These are phyloP conservation scores for Naematelia encephala DNA, from an alignment of 768 basidiomycete species.

Conservation along the genomic window DNA sequence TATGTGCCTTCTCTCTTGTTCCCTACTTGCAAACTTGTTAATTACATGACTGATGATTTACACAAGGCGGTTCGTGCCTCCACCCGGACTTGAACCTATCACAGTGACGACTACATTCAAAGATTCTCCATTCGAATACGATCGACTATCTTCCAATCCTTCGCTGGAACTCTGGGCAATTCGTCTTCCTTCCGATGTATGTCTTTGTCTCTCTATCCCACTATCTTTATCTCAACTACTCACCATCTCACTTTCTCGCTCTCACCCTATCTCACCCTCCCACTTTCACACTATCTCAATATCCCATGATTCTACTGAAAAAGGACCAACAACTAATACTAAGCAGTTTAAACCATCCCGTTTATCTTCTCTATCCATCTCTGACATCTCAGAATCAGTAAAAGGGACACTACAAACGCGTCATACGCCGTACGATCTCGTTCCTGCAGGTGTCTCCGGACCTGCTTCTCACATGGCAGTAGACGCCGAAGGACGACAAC, in stretches of 20 bases:
- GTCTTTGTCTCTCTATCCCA: neutral
- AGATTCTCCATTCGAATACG: constrained; percentile 42
- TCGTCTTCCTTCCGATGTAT: constrained; percentile 39
- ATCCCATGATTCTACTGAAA: too few relatives aligned
- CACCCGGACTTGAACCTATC: constrained; percentile 28
- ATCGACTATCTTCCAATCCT: constrained; percentile 28
- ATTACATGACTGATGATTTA: constrained; percentile 12
- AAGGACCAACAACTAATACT: neutral
- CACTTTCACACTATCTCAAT: too few relatives aligned
- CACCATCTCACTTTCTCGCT: too few relatives aligned
- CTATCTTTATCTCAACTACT: neutral
- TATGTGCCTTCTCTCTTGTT: neutral
- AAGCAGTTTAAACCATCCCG: constrained; percentile 44
- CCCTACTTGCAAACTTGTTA: neutral
- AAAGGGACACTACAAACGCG: constrained; percentile 31
- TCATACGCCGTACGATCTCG: constrained; percentile 24
- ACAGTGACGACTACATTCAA: constrained; percentile 18
- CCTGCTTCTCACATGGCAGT: constrained; percentile 9
- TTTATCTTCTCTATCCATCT: constrained; percentile 24
- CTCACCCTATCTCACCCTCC: too few relatives aligned
- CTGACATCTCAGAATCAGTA: neutral
- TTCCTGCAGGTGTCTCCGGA: constrained; percentile 14
- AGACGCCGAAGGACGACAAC: constrained; percentile 30
- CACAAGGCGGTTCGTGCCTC: constrained; percentile 32
- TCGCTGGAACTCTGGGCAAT: constrained; percentile 47